phyloP scores from a whole-genome alignment of 2,329 filamentous ascomycete genomes.

The Botrytis squamosa region DNA sequence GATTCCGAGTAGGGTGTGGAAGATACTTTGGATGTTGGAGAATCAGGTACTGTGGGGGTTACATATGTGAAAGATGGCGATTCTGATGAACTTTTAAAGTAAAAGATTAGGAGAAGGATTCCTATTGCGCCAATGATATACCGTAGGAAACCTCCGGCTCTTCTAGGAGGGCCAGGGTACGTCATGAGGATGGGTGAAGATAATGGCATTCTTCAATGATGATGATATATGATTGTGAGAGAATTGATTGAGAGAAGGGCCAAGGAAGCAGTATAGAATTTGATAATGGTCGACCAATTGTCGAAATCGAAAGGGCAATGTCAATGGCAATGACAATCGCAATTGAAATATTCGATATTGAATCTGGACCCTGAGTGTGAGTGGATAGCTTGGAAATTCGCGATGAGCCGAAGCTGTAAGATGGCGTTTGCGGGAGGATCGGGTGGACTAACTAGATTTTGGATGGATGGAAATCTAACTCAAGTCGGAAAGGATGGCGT shows the following conservation, averaged over 20 bases:
- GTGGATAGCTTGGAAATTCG: background rate
- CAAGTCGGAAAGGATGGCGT: constrained; percentile 2
- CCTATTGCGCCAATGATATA: constrained; percentile 27
- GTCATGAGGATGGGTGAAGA: constrained; percentile 35
- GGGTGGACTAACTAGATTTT: background rate
- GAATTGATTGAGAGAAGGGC: background rate
- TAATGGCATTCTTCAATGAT: constrained; percentile 30
- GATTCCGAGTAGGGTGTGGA: background rate
- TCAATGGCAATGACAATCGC: background rate
- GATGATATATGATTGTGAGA: background rate
- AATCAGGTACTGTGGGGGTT: background rate
- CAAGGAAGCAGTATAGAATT: background rate
- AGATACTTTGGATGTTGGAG: background rate
- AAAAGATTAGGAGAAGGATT: constrained; percentile 26
- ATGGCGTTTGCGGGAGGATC: background rate
- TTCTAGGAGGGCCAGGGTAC: constrained; percentile 35
- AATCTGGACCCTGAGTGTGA: background rate
- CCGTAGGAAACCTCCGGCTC: constrained; percentile 32
- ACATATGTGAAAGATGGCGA: background rate
- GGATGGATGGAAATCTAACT: background rate
- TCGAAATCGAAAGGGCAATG: background rate
- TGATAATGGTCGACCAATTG: background rate
- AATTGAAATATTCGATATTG: background rate
- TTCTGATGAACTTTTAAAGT: constrained; percentile 21
- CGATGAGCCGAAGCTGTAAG: background rate